A percentile compares a stretch with the other conserved stretches of the same genome.
phyloP scores from a whole-genome alignment of 805 yeast species.

The Wickerhamiella dianesei region DNA sequence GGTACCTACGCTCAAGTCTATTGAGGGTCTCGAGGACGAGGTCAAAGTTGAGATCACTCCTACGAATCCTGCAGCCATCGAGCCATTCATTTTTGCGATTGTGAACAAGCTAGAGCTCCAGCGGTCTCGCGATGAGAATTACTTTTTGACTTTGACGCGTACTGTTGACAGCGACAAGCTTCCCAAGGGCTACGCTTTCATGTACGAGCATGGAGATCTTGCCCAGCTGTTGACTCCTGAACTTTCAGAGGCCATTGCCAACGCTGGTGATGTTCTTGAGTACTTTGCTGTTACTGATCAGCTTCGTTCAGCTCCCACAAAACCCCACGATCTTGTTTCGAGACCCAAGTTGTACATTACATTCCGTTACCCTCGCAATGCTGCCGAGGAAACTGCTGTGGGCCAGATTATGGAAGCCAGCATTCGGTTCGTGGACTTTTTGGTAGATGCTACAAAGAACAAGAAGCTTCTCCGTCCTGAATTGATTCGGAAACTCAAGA shows the following conservation, averaged over 20 bases:
- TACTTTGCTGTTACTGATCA: conserved; percentile 76
- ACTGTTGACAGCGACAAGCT: conserved; percentile 60
- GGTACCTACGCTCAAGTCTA: conserved; percentile 42
- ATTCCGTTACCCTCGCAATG: conserved; percentile 37
- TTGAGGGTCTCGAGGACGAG: conserved; percentile 35
- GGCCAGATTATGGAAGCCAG: conserved; percentile 40
- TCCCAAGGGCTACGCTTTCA: conserved; percentile 66
- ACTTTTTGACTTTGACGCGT: conserved; percentile 71
- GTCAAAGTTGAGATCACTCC: conserved; percentile 53
- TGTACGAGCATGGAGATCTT: conserved; percentile 80
- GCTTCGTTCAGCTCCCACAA: conserved; percentile 55
- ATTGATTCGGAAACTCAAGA: conserved; percentile 58
- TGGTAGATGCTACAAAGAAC: conserved; percentile 29
- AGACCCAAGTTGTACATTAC: conserved; percentile 37
- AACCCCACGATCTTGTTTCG: conserved; percentile 25
- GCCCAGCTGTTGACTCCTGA: conserved; percentile 45
- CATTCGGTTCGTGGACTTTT: conserved; percentile 45
- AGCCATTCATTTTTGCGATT: conserved; percentile 67
- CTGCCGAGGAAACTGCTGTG: conserved; percentile 37
- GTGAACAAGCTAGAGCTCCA: conserved; percentile 79
- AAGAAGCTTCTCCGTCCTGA: conserved; percentile 52
- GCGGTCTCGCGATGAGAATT: conserved; percentile 57
- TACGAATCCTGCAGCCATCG: conserved; percentile 32
- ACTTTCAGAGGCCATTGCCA: conserved; percentile 28
- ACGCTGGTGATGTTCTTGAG: conserved; percentile 38